Percentiles rank a stretch among this genome's conserved stretches.
Evolutionary conservation across 2,329 filamentous ascomycete genomes (phyloP).

Genomic region (Cercospora sp.): DNA sequence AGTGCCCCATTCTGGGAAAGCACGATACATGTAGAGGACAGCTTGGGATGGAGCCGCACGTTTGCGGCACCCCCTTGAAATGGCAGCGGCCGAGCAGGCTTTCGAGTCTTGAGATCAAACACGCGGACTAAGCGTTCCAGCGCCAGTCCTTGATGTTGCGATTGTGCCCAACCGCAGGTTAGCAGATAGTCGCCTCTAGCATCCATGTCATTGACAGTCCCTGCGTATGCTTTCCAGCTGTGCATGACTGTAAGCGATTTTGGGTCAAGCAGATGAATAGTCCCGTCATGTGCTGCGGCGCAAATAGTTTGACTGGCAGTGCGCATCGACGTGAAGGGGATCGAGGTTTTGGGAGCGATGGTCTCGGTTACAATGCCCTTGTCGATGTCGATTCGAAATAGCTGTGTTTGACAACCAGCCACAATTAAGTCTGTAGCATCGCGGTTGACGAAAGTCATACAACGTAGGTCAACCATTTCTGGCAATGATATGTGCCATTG

Average conservation of each 20-base stretch:
- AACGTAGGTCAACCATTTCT: constrained; percentile 82
- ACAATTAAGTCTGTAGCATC: constrained; percentile 80
- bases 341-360: constrained; percentile 29
- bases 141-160: constrained; percentile 76
- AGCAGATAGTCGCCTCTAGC: constrained; percentile 92
- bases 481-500: constrained; percentile 82
- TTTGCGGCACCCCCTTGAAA: constrained; percentile 90
- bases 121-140: constrained; percentile 92
- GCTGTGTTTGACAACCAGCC: constrained; percentile 79
- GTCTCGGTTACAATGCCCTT: constrained; percentile 49
- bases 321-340: constrained; percentile 90
- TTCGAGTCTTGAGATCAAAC: constrained; percentile 89
- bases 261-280: constrained; percentile 83
- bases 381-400: constrained; percentile 74
- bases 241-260: constrained; percentile 75
- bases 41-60: constrained; percentile 92
- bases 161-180: constrained; percentile 87
- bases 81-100: constrained; percentile 83
- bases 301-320: constrained; percentile 83
- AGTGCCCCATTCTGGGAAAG: constrained; percentile 90
- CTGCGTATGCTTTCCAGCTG: constrained; percentile 85
- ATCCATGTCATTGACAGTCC: constrained; percentile 94
- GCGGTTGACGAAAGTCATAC: constrained; percentile 93
- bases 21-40: constrained; percentile 93
- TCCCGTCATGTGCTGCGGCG: constrained; percentile 79